Percentiles rank a stretch among this genome's conserved stretches.
Conservation (phyloP, 108 stramenopile genomes). For the Nannochloropsis oceanica region DNA sequence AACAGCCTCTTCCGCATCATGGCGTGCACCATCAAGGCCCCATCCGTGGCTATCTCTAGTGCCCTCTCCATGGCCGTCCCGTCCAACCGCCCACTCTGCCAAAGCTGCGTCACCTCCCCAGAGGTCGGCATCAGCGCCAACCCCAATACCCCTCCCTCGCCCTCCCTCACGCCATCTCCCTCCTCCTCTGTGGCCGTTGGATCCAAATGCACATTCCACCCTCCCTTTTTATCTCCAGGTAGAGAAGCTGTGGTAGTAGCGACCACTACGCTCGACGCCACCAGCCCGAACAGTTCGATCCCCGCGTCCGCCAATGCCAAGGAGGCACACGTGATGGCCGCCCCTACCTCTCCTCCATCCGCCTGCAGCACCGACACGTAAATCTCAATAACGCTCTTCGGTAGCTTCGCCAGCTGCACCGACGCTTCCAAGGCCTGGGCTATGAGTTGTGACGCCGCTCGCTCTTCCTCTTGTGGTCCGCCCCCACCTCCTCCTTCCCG, state of each 20-base stretch:
- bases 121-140: constrained; percentile 25
- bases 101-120: constrained; percentile 32
- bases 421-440: not conserved
- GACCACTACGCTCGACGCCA: constrained; percentile 20
- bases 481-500: not conserved
- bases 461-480: not conserved
- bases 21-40: constrained; percentile 2
- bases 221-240: not conserved
- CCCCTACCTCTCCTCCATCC: constrained; percentile 32
- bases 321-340: constrained; percentile 33
- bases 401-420: not conserved
- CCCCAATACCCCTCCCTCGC: constrained; percentile 14
- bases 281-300: constrained; percentile 36
- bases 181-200: constrained; percentile 24
- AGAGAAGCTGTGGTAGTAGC: not conserved
- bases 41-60: constrained; percentile 28
- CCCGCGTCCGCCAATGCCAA: constrained; percentile 32
- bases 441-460: not conserved
- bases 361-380: constrained; percentile 30
- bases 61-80: constrained; percentile 7
- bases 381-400: constrained; percentile 24
- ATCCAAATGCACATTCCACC: not conserved
- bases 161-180: constrained; percentile 6
- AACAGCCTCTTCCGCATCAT: constrained; percentile 17
- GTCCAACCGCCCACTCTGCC: constrained; percentile 26